A percentile compares a stretch with the other conserved stretches of the same genome.
These are phyloP conservation scores for Sclerotinia borealis DNA, from an alignment of 2,329 filamentous ascomycete genomes.

Conservation along the genomic window DNA sequence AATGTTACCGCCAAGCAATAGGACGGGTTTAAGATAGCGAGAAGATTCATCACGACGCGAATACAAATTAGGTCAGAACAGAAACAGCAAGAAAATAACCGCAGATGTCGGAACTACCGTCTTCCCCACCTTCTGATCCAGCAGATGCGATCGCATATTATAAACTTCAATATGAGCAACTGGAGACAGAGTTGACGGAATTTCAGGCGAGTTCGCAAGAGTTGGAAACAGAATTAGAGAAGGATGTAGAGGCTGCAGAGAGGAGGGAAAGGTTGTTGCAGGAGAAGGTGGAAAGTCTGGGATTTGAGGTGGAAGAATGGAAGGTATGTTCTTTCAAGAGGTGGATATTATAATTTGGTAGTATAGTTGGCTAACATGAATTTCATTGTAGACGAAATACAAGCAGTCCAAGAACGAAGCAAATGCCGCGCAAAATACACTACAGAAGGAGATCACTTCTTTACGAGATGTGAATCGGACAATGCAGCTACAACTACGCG, in stretches of 20 bases:
- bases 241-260: slow-evolving; percentile 91
- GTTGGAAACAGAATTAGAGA: slow-evolving; percentile 88
- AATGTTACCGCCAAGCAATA: slow-evolving; percentile 11
- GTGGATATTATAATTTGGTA: slow-evolving; percentile 4
- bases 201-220: slow-evolving; percentile 93
- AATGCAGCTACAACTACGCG: slow-evolving; percentile 75
- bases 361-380: slow-evolving; percentile 21
- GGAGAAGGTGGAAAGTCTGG: slow-evolving; percentile 77
- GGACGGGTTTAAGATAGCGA: slow-evolving; percentile 4
- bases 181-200: slow-evolving; percentile 86
- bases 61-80: slow-evolving; percentile 2
- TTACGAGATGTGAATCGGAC: slow-evolving; percentile 79
- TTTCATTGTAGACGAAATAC: slow-evolving; percentile 69
- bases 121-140: slow-evolving; percentile 53
- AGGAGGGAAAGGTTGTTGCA: slow-evolving; percentile 81
- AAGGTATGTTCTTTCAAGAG: slow-evolving; percentile 58
- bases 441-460: slow-evolving; percentile 94
- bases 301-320: slow-evolving; percentile 95
- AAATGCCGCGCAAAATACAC: slow-evolving; percentile 70
- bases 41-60: slow-evolving; percentile 11
- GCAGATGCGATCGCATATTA: slow-evolving; percentile 88
- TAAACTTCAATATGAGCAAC: slow-evolving; percentile 89
- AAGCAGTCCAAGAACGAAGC: slow-evolving; percentile 90
- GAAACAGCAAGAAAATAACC: slow-evolving; percentile 14
- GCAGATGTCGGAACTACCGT: slow-evolving; percentile 47